Evolutionary conservation across 2,329 filamentous ascomycete genomes (phyloP).

Genomic region (Penicillium brevicompactum): DNA sequence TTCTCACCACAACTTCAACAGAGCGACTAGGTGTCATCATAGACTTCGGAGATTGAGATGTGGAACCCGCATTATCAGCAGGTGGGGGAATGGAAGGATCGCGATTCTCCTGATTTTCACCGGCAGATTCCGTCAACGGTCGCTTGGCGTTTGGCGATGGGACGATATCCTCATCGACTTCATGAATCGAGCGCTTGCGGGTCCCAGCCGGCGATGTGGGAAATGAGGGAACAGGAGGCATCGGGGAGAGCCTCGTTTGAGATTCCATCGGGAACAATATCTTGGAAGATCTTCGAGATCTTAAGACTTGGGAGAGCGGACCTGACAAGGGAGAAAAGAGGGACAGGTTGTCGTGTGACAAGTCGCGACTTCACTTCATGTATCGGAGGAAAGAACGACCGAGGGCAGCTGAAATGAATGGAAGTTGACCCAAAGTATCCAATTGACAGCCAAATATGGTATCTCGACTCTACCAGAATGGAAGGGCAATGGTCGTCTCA

Average conservation of each 20-base stretch:
- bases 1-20: conserved; percentile 8
- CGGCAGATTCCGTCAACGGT: conserved; percentile 9
- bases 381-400: not conserved
- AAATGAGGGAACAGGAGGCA: conserved; percentile 16
- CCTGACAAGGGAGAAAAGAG: not conserved
- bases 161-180: conserved; percentile 22
- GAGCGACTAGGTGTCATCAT: not conserved
- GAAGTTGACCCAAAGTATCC: not conserved
- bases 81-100: conserved; percentile 9
- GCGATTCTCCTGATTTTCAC: conserved; percentile 28
- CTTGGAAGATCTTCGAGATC: not conserved
- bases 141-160: conserved; percentile 15
- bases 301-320: not conserved
- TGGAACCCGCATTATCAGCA: not conserved
- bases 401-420: not conserved
- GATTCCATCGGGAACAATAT: conserved; percentile 22
- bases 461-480: not conserved
- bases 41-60: not conserved
- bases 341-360: conserved; percentile 6
- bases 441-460: not conserved
- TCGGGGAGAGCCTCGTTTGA: conserved; percentile 23
- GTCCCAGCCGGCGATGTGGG: conserved; percentile 20
- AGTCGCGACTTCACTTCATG: conserved; percentile 5
- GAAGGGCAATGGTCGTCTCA: conserved; percentile 6
- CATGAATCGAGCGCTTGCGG: conserved; percentile 34